A percentile compares a stretch with the other conserved stretches of the same genome.
Evolutionary conservation across 352 stramenopile genomes (phyloP).

Genomic region (Globisporangium echinulatum): DNA sequence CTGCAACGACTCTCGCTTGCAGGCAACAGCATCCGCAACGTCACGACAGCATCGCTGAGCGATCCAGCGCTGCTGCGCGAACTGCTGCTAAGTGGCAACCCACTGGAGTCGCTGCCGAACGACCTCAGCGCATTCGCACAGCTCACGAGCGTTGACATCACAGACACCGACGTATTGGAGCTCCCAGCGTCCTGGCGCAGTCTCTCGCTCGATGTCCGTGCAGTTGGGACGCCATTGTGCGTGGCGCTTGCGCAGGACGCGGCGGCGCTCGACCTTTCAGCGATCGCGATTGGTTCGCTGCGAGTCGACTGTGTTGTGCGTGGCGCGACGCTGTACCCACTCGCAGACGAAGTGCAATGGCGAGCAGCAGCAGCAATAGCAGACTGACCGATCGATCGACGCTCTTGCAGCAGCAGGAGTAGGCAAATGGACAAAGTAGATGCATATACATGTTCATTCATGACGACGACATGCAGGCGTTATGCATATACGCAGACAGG

Average conservation of each 20-base stretch:
- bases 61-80: neutral
- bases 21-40: conserved; percentile 3
- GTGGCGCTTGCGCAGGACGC: neutral
- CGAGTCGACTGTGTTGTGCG: conserved; percentile 5
- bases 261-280: neutral
- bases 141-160: conserved; percentile 4
- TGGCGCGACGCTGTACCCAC: neutral
- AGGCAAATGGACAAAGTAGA: no score
- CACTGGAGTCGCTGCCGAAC: conserved; percentile 2
- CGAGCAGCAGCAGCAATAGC: neutral
- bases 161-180: conserved; percentile 1
- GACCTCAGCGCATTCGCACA: neutral
- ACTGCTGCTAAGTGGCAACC: conserved; percentile 6
- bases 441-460: no score
- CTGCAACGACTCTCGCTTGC: conserved; percentile 7
- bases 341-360: conserved; percentile 3
- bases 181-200: conserved; percentile 1
- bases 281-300: conserved; percentile 2
- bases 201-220: neutral
- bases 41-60: neutral
- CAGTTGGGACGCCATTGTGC: conserved; percentile 5
- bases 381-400: no score
- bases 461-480: no score
- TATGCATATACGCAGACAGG: neutral
- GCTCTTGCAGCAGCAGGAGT: no score